Conservation (phyloP, 2,329 filamentous ascomycete genomes). For the Bisporella sp. region DNA sequence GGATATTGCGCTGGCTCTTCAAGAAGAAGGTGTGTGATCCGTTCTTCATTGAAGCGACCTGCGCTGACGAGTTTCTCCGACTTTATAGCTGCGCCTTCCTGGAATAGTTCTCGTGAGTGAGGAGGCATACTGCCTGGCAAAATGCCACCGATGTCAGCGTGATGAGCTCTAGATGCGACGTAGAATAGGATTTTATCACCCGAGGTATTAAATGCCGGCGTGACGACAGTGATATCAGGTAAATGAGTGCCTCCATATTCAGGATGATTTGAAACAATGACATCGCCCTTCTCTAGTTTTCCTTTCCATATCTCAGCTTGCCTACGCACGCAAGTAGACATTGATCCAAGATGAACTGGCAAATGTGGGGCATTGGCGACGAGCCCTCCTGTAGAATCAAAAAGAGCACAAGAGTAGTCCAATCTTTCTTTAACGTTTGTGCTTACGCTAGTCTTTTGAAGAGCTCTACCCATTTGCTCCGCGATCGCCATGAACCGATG, state of each 20-base stretch:
- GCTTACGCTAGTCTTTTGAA: slow-evolving; percentile 74
- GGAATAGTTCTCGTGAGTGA: slow-evolving; percentile 56
- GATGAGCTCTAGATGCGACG: slow-evolving; percentile 49
- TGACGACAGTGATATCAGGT: slow-evolving; percentile 76
- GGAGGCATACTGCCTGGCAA: slow-evolving; percentile 79
- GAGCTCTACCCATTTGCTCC: slow-evolving; percentile 73
- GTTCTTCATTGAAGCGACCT: slow-evolving; percentile 71
- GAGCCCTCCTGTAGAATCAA: slow-evolving; percentile 67
- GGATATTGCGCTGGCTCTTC: slow-evolving; percentile 67
- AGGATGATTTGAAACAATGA: slow-evolving; percentile 78
- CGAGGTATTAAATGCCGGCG: slow-evolving; percentile 63
- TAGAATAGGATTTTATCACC: slow-evolving; percentile 39
- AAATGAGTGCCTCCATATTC: slow-evolving; percentile 80
- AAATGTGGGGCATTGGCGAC: slow-evolving; percentile 78
- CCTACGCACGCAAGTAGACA: slow-evolving; percentile 77
- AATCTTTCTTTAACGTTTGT: slow-evolving; percentile 78
- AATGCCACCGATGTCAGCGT: slow-evolving; percentile 80
- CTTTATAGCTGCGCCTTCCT: slow-evolving; percentile 59
- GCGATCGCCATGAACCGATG: slow-evolving; percentile 83
- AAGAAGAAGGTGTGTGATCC: slow-evolving; percentile 65
- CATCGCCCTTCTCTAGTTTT: slow-evolving; percentile 70
- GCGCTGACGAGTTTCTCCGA: slow-evolving; percentile 67
- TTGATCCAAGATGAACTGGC: slow-evolving; percentile 73
- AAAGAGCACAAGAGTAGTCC: slow-evolving; percentile 78
- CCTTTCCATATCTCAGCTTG: slow-evolving; percentile 77